Base-by-base conservation (phyloP, 176 grass and related monocot genomes). In the Ananas comosus region DNA sequence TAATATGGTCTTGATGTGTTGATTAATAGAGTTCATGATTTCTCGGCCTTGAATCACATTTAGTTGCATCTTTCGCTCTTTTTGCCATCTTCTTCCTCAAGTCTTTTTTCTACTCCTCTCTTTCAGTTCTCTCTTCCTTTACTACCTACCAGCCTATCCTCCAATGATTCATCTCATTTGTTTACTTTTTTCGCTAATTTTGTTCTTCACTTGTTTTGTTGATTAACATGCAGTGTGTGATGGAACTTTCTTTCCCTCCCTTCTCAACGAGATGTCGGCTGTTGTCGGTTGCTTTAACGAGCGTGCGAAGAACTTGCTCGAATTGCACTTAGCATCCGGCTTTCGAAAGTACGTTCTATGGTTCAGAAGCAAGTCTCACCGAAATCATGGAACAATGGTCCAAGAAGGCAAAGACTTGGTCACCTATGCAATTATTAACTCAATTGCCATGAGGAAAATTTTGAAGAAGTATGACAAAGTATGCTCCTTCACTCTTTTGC, bases 401-500 rank as follows among this genome's bases (percentile, higher is more conserved):
- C 70, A 85, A 72, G 80, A 91, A 65, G 92, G 88, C 64, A 91
- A 88, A 71, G 88, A 96, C 56, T 74, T 96, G 56, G 92, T 96
- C 54, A 82, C 83, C 0, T 91, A 96, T 58, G 92, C 82, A 27
- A 91, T 96, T 69, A 89, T 91, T 80, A 96, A 96, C 48, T 90
- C 92, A 19, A 83, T 96, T 63, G 92, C 88, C 13, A 89, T 91
- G 88, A 81, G 92, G 59, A 96, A 96, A 65, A 91, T 96, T 58
- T 63, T 96, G 9, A 91, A 96, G 78, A 96, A 96, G 64, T 96
- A 96, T 77, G 92, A 91, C 52, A 89, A 96, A 85, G 92, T 80
- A 86, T 65, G 63, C 53, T 10, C 11, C 1, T 63, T 74, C n/a
- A 49, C 33, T 7, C 33, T 6, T 42, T 42, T 42, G 33, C 33